Percentiles rank a stretch among this genome's conserved stretches.
These are phyloP conservation scores for Sarocladium brachiariae DNA, from an alignment of 2,329 filamentous ascomycete genomes.

Conservation along the genomic window DNA sequence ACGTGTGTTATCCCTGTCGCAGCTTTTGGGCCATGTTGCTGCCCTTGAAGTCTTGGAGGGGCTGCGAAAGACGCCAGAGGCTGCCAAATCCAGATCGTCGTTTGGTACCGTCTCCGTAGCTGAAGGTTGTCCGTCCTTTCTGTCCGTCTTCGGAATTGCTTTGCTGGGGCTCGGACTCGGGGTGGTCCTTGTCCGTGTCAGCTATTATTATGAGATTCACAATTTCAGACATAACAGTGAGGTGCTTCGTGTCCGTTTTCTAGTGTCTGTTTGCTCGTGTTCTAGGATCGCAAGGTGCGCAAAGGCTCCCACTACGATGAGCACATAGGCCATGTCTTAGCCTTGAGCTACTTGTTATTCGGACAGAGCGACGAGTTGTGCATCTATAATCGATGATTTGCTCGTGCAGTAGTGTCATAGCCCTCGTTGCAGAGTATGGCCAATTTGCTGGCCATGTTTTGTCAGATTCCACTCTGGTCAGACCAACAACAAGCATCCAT, in stretches of 20 bases:
- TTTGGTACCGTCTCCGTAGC: too few relatives aligned
- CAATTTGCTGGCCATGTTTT: too few relatives aligned
- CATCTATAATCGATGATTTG: too few relatives aligned
- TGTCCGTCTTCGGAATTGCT: neutral
- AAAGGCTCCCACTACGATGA: neutral
- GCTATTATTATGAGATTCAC: conserved; percentile 3
- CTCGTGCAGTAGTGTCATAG: too few relatives aligned
- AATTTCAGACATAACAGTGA: conserved; percentile 2
- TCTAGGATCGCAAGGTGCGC: conserved; percentile 2
- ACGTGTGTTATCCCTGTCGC: conserved; percentile 5
- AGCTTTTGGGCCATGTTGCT: neutral
- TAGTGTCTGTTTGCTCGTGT: neutral
- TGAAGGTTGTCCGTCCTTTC: neutral
- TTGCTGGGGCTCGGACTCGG: conserved; percentile 6
- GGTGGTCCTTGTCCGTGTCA: conserved; percentile 5
- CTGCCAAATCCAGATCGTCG: neutral
- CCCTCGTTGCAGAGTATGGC: too few relatives aligned
- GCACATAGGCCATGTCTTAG: neutral
- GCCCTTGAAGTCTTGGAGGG: neutral
- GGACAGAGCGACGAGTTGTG: too few relatives aligned
- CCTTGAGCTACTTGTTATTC: neutral
- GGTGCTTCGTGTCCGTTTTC: neutral
- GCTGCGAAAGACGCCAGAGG: neutral
- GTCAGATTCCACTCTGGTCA: too few relatives aligned
- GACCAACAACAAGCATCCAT: too few relatives aligned